Evolutionary conservation across 495 filamentous ascomycete species (phyloP), one percentile per base, ranked within the genome.

Genomic region (Thozetella sp.): DNA sequence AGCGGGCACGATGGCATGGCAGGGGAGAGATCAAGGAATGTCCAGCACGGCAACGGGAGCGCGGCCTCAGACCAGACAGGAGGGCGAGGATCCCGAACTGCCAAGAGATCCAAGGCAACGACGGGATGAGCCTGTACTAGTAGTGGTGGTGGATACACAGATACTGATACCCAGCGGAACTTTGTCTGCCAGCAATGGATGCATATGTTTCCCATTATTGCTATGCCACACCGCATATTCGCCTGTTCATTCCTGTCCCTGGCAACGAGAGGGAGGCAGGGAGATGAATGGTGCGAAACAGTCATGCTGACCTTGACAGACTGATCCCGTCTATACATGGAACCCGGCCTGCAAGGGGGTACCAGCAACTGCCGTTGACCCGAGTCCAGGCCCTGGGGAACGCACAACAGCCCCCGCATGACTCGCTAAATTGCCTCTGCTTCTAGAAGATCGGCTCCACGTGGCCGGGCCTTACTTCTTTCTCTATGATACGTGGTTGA

Each of bases 1-100:
- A n/a, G n/a, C 20, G 59, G 53, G 1, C 63, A 57, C 15, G 67
- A 58, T 4, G 53, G 43, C 3, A 48, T 48, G 43, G 43, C 10
- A 15, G 20, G 48, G 1, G 54, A 52, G n/a, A 58, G 34, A 2
- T 64, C 63, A 24, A 60, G 27, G 11, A 58, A 56, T 27, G 71
- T n/a, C n/a, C n/a, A 56, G 2, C 62, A 69, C 22, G 62, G 67
- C 40, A 63, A 56, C 3, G 67, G 61, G 19, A 60, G 24, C 0
- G 65, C 25, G 0, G 45, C 25, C 1, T 15, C 56, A 11, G 50
- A 58, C 0, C 58, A 57, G 19, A 45, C 46, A 46, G 53, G n/a
- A 62, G 52, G 43, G 19, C 56, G 53, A 56, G 43, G 43, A 37
- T n/a, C n/a, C n/a, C 43, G 3, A 48, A n/a, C 30, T 6, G 43